Conservation (phyloP, 305 asterid genomes). For the Salvia sclarea region DNA sequence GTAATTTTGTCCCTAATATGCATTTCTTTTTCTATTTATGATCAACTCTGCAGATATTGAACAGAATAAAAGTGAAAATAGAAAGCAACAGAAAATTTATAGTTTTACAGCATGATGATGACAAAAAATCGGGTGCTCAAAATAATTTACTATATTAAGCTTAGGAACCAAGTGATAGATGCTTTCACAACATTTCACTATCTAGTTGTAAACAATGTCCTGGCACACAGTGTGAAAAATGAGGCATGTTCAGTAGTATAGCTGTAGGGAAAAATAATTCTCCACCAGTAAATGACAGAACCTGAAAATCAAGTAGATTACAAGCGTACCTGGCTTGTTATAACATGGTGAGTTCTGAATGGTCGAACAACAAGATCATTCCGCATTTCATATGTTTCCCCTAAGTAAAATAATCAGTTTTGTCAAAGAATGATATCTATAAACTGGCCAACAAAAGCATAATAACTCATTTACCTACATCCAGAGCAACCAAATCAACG, state of each 20-base stretch:
- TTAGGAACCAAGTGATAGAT: background rate
- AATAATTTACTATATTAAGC: constrained; percentile 4
- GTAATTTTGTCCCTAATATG: background rate
- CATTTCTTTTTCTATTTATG: background rate
- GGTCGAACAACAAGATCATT: constrained; percentile 91
- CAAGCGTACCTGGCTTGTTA: constrained; percentile 76
- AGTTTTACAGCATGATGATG: background rate
- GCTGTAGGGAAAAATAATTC: background rate
- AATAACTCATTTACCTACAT: constrained; percentile 60
- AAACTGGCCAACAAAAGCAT: constrained; percentile 24
- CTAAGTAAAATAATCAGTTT: constrained; percentile 40
- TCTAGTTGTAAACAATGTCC: constrained; percentile 6
- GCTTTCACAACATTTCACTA: background rate
- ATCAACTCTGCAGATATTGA: background rate
- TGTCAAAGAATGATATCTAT: constrained; percentile 23
- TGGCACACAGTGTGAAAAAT: background rate
- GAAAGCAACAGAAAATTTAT: background rate
- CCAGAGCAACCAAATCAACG: constrained; percentile 80
- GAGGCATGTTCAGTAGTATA: background rate
- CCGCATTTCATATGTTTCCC: constrained; percentile 97
- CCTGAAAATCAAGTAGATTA: background rate
- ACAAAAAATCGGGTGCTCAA: background rate
- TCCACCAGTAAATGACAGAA: constrained; percentile 22
- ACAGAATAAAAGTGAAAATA: background rate
- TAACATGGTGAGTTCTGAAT: constrained; percentile 85